These are phyloP conservation scores for Primulina tabacum DNA, from an alignment of 257 asterid genomes.

Conservation along the genomic window DNA sequence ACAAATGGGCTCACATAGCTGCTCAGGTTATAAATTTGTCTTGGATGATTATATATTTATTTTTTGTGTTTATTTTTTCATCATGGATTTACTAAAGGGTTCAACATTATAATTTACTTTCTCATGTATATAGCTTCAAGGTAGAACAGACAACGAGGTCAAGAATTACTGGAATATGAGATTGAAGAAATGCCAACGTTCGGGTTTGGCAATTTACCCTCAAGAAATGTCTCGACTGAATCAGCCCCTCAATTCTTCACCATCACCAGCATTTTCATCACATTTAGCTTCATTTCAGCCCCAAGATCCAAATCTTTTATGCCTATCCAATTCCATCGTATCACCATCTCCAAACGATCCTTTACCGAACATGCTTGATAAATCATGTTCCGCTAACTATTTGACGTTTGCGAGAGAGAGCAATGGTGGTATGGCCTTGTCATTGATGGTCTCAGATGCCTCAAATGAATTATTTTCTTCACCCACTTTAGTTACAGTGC, in stretches of 20 bases:
- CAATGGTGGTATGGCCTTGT: no score
- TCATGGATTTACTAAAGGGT: not conserved
- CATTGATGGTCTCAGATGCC: no score
- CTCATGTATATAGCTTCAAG: slow-evolving; percentile 45
- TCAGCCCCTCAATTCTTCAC: slow-evolving; percentile 12
- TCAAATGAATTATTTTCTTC: no score
- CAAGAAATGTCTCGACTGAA: slow-evolving; percentile 24
- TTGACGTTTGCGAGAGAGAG: no score
- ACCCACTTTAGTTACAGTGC: no score
- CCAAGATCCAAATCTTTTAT: slow-evolving; percentile 20
- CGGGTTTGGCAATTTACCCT: slow-evolving; percentile 61
- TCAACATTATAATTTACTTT: not conserved
- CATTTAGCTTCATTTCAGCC: no score
- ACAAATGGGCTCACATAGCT: slow-evolving; percentile 59
- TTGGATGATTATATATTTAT: not conserved
- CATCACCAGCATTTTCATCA: not conserved
- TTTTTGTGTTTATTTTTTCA: not conserved
- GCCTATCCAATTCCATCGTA: slow-evolving; percentile 18
- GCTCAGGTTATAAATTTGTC: slow-evolving; percentile 33
- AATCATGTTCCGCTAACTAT: no score
- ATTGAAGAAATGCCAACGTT: slow-evolving; percentile 55
- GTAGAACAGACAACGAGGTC: slow-evolving; percentile 68
- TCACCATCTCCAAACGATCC: not conserved
- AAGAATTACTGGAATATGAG: slow-evolving; percentile 78
- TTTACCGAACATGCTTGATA: no score